phyloP scores from a whole-genome alignment of 352 stramenopile genomes.

The Pythium rhizo-oryzae region DNA sequence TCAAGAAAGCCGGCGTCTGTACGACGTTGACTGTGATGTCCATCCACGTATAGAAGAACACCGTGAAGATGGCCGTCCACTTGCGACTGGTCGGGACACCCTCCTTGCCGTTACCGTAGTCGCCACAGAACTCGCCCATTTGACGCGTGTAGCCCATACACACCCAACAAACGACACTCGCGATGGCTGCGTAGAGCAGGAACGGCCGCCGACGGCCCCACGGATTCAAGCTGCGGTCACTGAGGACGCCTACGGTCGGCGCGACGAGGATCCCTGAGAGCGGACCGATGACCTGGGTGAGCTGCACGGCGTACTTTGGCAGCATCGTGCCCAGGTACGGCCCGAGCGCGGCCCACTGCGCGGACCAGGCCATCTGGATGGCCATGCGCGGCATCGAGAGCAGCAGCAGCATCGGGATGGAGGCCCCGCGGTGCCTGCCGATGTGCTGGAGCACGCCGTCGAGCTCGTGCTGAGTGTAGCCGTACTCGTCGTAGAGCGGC shows the following conservation, averaged over 20 bases:
- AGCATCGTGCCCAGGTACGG: conserved; percentile 59
- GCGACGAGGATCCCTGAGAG: conserved; percentile 51
- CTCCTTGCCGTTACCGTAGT: conserved; percentile 20
- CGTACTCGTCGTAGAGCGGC: conserved; percentile 24
- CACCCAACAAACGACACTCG: conserved; percentile 29
- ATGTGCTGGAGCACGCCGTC: too few relatives aligned
- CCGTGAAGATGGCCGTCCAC: conserved; percentile 51
- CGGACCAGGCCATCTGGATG: conserved; percentile 57
- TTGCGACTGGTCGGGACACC: conserved; percentile 40
- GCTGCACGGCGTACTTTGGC: conserved; percentile 45
- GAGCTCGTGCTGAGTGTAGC: conserved; percentile 14
- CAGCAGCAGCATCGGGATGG: conserved; percentile 37
- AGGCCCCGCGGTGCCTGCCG: conserved; percentile 19
- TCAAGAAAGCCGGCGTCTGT: too few relatives aligned
- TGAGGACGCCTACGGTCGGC: conserved; percentile 41
- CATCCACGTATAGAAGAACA: conserved; percentile 42
- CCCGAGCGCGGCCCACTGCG: conserved; percentile 56
- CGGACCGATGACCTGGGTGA: conserved; percentile 56
- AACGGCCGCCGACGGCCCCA: conserved; percentile 33
- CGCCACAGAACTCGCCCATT: conserved; percentile 29
- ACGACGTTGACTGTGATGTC: conserved; percentile 36
- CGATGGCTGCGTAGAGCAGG: conserved; percentile 24
- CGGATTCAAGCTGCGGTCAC: conserved; percentile 23
- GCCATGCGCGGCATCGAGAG: conserved; percentile 59
- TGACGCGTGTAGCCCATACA: conserved; percentile 31